These are phyloP conservation scores for Ottelia alismoides DNA, from an alignment of 106 monocot genomes.

Conservation along the genomic window DNA sequence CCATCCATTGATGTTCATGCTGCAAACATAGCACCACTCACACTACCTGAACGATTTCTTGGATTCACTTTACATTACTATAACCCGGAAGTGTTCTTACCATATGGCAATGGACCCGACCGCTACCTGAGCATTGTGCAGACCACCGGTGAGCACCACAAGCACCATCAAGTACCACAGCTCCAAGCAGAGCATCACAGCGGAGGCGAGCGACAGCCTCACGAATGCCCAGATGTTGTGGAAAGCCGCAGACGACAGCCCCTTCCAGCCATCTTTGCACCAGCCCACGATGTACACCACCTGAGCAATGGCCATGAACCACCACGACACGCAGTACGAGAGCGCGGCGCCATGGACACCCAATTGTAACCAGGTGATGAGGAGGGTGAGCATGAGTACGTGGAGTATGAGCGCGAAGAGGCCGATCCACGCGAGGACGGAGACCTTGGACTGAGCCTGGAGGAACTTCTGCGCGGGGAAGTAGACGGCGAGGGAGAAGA, in stretches of 20 bases:
- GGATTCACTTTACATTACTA: too few species aligned
- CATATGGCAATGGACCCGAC: constrained; percentile 76
- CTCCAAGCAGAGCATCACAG: constrained; percentile 81
- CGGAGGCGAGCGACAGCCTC: constrained; percentile 54
- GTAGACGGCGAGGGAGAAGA: constrained; percentile 52
- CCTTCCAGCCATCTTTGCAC: constrained; percentile 65
- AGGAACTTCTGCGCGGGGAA: constrained; percentile 84
- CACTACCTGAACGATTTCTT: too few species aligned
- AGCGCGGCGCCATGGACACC: constrained; percentile 49
- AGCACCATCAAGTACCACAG: constrained; percentile 83
- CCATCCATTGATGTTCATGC: constrained; percentile 93
- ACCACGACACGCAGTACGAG: constrained; percentile 37
- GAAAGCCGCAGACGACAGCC: constrained; percentile 45
- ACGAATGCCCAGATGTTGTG: constrained; percentile 68
- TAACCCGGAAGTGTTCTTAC: too few species aligned
- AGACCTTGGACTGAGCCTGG: constrained; percentile 73
- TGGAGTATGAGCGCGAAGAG: constrained; percentile 36
- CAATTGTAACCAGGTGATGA: constrained; percentile 45
- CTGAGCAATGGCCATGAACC: constrained; percentile 37
- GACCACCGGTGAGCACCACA: constrained; percentile 64
- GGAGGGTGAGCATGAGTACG: constrained; percentile 25
- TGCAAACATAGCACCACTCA: too few species aligned
- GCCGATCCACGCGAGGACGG: constrained; percentile 43
- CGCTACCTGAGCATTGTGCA: constrained; percentile 57
- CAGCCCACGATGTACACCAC: constrained; percentile 38